Base-by-base conservation (phyloP, 179 eudicot species). In the Beta corolliflora region DNA sequence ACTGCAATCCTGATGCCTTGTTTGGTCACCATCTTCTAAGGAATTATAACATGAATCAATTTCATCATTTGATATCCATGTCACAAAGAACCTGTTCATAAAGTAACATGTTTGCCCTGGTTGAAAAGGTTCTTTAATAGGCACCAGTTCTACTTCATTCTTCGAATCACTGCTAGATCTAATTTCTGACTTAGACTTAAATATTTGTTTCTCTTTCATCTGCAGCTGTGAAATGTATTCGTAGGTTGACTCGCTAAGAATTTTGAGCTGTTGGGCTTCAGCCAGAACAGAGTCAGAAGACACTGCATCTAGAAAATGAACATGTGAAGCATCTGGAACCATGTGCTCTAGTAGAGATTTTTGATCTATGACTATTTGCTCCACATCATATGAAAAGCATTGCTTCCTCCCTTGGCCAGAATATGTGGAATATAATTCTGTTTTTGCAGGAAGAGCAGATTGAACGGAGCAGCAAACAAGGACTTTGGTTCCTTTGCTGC, bases 401-500 rank as follows among this genome's bases (percentile, higher is more conserved):
- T 83, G 75, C 11, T 68, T 79, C 23, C 60, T 59, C 69, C 71
- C 87, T 75, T 73, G 75, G 82, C n/a, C 46, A 19, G 82, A 80
- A 75, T 67, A 77, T 56, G 48, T 81, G 74, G 86, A 79, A 73
- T 81, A 84, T 63, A 87, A 65, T 75, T 91, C 86, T 70, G 89
- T 80, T 76, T 82, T 85, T 44, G 77, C 79, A 29, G 92, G 91
- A 58, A 82, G 85, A 83, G 81, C 71, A 50, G 89, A 86, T 73
- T 93, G 83, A 61, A 85, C 82, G 19, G 92, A 90, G 82, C 92
- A 90, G 88, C 97, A 96, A 80, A 96, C 91, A 25, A 96, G 85
- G 66, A 96, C 81, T 83, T 86, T 93, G 50, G 91, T 86, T 83
- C 99, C 99, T 89, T 93, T 96, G 70, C 90, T 85, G 80, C 97